phyloP scores from a whole-genome alignment of 495 filamentous ascomycete species.

The Trypethelium eluteriae region DNA sequence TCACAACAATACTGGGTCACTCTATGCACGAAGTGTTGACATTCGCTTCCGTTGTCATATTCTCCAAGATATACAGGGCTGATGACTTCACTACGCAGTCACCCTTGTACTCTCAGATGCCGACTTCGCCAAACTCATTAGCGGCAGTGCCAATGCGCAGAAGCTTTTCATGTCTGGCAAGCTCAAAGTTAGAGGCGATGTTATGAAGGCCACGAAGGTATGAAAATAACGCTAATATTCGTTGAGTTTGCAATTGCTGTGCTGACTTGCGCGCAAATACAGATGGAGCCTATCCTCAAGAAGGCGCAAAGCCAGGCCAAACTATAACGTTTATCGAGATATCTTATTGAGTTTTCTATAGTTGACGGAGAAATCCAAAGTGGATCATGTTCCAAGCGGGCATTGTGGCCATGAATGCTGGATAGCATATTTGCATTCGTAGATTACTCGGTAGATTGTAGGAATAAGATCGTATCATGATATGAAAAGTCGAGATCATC shows the following conservation, averaged over 20 bases:
- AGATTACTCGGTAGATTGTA: neutral
- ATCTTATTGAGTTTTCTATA: too few relatives aligned
- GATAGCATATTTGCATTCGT: neutral
- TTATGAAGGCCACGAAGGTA: conserved; percentile 92
- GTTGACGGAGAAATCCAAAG: too few relatives aligned
- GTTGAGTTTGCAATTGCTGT: neutral
- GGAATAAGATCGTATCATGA: neutral
- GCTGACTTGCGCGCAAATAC: neutral
- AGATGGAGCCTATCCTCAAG: conserved; percentile 83
- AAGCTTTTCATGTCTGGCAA: conserved; percentile 93
- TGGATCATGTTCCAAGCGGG: too few relatives aligned
- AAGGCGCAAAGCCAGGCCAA: conserved; percentile 83
- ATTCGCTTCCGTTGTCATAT: neutral
- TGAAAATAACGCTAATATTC: neutral
- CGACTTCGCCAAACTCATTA: conserved; percentile 74
- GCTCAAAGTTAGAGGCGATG: conserved; percentile 94
- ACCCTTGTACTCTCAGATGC: conserved; percentile 75
- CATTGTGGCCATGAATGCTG: neutral
- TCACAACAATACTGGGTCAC: neutral
- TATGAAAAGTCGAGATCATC: too few relatives aligned
- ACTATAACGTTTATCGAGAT: conserved; percentile 43
- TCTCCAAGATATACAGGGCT: neutral
- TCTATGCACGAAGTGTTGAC: neutral
- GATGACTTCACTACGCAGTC: conserved; percentile 44
- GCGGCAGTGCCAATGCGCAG: conserved; percentile 90